A percentile compares a stretch with the other conserved stretches of the same genome.
These are phyloP conservation scores for Amborella trichopoda DNA, from an alignment of 164 flowering plant species.

Conservation along the genomic window DNA sequence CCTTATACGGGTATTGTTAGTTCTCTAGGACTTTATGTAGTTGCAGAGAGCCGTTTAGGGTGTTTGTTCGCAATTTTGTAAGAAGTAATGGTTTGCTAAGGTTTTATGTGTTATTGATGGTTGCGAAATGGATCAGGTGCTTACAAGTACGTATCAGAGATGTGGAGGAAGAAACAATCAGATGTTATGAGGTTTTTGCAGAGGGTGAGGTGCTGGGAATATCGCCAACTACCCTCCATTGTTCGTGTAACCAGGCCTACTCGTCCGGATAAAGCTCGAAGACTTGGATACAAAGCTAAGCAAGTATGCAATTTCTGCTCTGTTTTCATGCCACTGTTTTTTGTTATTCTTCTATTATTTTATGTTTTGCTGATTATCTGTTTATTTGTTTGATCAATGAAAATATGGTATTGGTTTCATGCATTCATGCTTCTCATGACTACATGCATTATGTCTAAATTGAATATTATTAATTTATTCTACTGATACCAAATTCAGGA, in stretches of 20 bases:
- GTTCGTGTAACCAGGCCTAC: conserved; percentile 36
- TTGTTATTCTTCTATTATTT: neutral
- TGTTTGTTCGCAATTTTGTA: too few relatives aligned
- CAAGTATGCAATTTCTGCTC: conserved; percentile 32
- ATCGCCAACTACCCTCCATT: conserved; percentile 44
- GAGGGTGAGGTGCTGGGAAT: conserved; percentile 80
- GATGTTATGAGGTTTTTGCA: conserved; percentile 81
- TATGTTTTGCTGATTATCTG: neutral
- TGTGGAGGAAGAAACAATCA: conserved; percentile 84
- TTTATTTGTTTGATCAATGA: neutral
- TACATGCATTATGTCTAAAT: too few relatives aligned
- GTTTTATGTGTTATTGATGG: too few relatives aligned
- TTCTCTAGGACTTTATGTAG: too few relatives aligned
- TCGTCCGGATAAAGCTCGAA: conserved; percentile 39
- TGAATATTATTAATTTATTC: too few relatives aligned
- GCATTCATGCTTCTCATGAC: too few relatives aligned
- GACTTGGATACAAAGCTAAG: conserved; percentile 46
- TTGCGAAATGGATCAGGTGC: too few relatives aligned
- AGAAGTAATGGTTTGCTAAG: too few relatives aligned
- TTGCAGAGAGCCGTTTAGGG: too few relatives aligned
- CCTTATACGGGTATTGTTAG: too few relatives aligned
- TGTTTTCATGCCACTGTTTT: too few relatives aligned
- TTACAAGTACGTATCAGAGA: conserved; percentile 65
- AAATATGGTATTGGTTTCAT: neutral
- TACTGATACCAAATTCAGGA: too few relatives aligned